Evolutionary conservation across 441 rosid genomes (phyloP).

Genomic region (Adansonia gregorii): DNA sequence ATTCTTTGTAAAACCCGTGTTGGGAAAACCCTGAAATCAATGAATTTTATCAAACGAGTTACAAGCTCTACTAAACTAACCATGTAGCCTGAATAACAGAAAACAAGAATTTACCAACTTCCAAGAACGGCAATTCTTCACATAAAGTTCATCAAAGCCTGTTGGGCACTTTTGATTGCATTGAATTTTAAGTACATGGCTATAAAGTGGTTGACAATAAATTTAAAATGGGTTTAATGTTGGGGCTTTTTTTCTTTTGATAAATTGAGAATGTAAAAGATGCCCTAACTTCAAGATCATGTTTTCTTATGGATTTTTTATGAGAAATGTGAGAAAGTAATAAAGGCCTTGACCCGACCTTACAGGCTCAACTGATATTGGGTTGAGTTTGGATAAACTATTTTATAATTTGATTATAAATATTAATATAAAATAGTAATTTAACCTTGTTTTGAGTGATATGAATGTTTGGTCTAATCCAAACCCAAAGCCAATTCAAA

Average conservation of each 20-base stretch:
- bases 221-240: constrained; percentile 25
- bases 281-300: constrained; percentile 40
- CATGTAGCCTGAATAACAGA: constrained; percentile 17
- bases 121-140: constrained; percentile 44
- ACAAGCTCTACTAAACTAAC: constrained; percentile 36
- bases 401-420: too few species aligned
- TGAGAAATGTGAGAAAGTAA: constrained; percentile 21
- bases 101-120: constrained; percentile 30
- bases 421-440: too few species aligned
- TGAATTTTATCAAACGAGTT: constrained; percentile 46
- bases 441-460: too few species aligned
- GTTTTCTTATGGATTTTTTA: constrained; percentile 36
- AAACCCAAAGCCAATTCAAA: too few species aligned
- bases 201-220: constrained; percentile 39
- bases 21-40: constrained; percentile 46
- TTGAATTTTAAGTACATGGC: constrained; percentile 44
- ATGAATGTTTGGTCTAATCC: too few species aligned
- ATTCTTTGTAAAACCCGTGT: constrained; percentile 42
- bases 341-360: neutral
- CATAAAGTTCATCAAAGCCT: constrained; percentile 38
- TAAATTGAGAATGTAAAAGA: constrained; percentile 40
- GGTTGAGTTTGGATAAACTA: too few species aligned
- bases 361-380: too few species aligned
- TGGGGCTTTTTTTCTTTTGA: constrained; percentile 46
- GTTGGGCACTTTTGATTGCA: constrained; percentile 34